Evolutionary conservation across 139 green algal species (phyloP), one percentile per base, ranked within the genome.

Genomic region (Chlorella vulgaris): DNA sequence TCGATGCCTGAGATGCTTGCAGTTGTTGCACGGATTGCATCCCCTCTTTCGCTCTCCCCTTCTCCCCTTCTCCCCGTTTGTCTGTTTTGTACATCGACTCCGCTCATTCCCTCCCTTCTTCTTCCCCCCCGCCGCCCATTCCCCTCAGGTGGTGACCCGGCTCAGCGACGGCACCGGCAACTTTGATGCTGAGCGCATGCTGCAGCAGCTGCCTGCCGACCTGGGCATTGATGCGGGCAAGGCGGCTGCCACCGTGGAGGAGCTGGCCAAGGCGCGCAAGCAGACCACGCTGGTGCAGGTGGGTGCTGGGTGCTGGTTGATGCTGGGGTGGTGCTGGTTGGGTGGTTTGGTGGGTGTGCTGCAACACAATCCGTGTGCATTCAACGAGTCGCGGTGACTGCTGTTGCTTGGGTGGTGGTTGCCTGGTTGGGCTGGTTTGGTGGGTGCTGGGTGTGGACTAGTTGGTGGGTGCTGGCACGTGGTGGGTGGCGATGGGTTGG

Each of bases 241-340:
- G 67, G 89, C 90, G 35, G 51, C 82, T 42, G 79, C 68, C 39
- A 76, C 87, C 33, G 86, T 97, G 24, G 47, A 84, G 21, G 70
- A 77, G 67, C 87, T 94, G 74, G 83, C 91, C n/a, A 90, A 89
- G 67, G 91, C 94, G 36, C 90, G 90, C 74, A 93, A 91, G 82
- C 91, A 91, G 58, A 93, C 88, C 80, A 87, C 93, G 78, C 90
- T 99, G 66, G 93, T 99, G 75, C 91, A 95, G 87, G 90, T 78
- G 74, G 28, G 76, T 6, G 8, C 36, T 21, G 40, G 4, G 39
- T 53, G 36, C 35, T 60, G 38, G 61, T 33, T 13, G 61, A n/a
- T n/a, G n/a, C n/a, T n/a, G n/a, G n/a, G n/a, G n/a, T n/a, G n/a
- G n/a, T n/a, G n/a, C n/a, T n/a, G n/a, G n/a, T n/a, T n/a, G n/a